Percentiles rank a stretch among this genome's conserved stretches.
phyloP scores from a whole-genome alignment of 129 eudicot genomes.

The Artemisia tridentata region DNA sequence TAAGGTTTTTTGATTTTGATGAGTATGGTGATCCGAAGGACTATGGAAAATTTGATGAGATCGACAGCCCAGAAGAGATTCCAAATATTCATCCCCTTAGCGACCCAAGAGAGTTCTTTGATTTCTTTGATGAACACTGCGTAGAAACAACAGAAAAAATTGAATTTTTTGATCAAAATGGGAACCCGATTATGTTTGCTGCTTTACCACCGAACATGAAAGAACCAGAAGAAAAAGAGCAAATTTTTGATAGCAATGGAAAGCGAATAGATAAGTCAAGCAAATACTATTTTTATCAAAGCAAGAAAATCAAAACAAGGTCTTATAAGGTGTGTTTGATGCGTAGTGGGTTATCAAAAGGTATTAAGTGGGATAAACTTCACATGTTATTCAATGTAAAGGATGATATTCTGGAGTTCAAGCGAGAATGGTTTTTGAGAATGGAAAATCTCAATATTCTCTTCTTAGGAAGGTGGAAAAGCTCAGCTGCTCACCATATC shows the following conservation, averaged over 20 bases:
- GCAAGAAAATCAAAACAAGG: conserved; percentile 8
- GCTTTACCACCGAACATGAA: too few relatives aligned
- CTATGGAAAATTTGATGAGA: conserved; percentile 20
- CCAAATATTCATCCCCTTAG: conserved; percentile 28
- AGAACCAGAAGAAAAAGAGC: neutral
- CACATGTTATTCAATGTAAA: conserved; percentile 43
- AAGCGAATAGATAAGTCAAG: neutral
- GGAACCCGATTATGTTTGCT: conserved; percentile 18
- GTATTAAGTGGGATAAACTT: conserved; percentile 27
- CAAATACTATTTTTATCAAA: neutral
- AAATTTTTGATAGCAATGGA: neutral
- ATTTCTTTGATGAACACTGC: neutral
- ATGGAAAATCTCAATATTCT: conserved; percentile 41
- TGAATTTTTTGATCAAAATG: neutral
- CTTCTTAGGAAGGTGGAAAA: conserved; percentile 54
- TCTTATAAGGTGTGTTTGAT: conserved; percentile 38
- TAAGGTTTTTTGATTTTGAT: conserved; percentile 40
- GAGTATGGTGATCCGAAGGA: conserved; percentile 24
- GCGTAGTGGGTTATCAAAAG: conserved; percentile 37
- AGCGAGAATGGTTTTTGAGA: conserved; percentile 44
- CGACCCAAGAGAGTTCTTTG: conserved; percentile 29
- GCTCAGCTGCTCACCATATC: conserved; percentile 35
- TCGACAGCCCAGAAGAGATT: conserved; percentile 17
- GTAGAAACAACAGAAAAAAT: neutral
- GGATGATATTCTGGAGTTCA: conserved; percentile 36